Evolutionary conservation across 331 rosid species (phyloP), one percentile per base, ranked within the genome.

Genomic region (Pyrus hybrid): DNA sequence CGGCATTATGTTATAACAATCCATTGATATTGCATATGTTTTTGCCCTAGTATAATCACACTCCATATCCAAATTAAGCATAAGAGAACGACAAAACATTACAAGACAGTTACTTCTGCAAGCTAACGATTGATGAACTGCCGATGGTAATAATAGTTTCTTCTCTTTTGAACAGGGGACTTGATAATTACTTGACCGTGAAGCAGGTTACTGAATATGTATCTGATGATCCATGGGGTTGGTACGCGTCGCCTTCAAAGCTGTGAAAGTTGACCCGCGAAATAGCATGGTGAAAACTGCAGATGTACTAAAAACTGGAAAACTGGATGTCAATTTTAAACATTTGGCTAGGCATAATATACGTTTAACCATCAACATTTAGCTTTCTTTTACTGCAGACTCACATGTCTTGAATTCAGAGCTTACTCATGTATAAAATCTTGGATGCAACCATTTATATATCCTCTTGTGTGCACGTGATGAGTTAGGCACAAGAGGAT

Each of bases 171-270:
- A 61, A 80, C 97, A 92, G 97, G 99, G 99, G 99, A 67, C 93
- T 95, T 65, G 92, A 95, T 28, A 95, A 87, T 84, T 95, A 95
- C 85, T 79, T 95, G 88, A 89, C 80, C 60, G 97, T 95, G 87
- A 95, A 95, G 93, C 97, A 95, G 83, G 96, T 95, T 63, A 95
- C 99, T 26, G 89, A 60, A 58, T 92, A 92, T 72, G 74, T 86
- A 70, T 89, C 99, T 13, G 79, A 86, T 68, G 99, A 95, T 66
- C 91, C 96, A 23, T 95, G 99, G 99, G 96, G 96, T 67, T 92
- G 97, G 97, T 95, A 95, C 83, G 76, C 81, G 58, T 83, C 91
- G 77, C 99, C 99, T 76, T 88, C 97, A 78, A 92, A 86, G 83
- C 88, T 95, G 85, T 92, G 85, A 88, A n/a, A 74, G 68, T 51